Evolutionary conservation across 352 stramenopile species (phyloP).

Genomic region (Phytophthora constricta): DNA sequence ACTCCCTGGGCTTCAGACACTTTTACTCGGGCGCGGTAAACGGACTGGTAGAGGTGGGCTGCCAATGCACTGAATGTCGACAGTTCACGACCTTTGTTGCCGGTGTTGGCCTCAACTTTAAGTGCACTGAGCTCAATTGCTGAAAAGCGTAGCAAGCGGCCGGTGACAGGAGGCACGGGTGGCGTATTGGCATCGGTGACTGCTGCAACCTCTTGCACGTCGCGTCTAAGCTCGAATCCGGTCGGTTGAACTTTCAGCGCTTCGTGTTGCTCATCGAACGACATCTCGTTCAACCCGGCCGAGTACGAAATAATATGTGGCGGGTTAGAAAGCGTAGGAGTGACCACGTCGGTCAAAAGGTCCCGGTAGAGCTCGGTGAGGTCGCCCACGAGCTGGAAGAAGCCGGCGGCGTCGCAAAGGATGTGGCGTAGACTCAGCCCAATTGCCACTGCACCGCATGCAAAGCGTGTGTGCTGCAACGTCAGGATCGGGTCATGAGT

Average conservation of each 20-base stretch:
- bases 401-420: constrained; percentile 25
- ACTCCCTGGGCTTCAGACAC: constrained; percentile 8
- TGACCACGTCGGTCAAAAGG: not conserved
- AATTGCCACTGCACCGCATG: constrained; percentile 27
- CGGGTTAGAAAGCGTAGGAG: constrained; percentile 1
- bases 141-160: constrained; percentile 22
- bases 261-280: constrained; percentile 3
- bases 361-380: constrained; percentile 24
- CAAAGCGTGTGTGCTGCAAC: constrained; percentile 31
- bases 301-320: constrained; percentile 11
- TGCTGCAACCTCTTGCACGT: not conserved
- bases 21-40: constrained; percentile 5
- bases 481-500: constrained; percentile 26
- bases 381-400: constrained; percentile 34
- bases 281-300: constrained; percentile 18
- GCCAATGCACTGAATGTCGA: constrained; percentile 21
- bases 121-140: constrained; percentile 23
- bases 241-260: constrained; percentile 7
- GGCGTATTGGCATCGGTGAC: not conserved
- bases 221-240: constrained; percentile 8
- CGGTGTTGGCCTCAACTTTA: constrained; percentile 20
- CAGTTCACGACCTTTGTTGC: not conserved
- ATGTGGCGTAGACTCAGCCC: constrained; percentile 25
- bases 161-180: not conserved
- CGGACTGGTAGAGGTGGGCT: constrained; percentile 22